A percentile compares a stretch with the other conserved stretches of the same genome.
Conservation (phyloP, 2,329 filamentous ascomycete species). For the Monosporascus sp. region DNA sequence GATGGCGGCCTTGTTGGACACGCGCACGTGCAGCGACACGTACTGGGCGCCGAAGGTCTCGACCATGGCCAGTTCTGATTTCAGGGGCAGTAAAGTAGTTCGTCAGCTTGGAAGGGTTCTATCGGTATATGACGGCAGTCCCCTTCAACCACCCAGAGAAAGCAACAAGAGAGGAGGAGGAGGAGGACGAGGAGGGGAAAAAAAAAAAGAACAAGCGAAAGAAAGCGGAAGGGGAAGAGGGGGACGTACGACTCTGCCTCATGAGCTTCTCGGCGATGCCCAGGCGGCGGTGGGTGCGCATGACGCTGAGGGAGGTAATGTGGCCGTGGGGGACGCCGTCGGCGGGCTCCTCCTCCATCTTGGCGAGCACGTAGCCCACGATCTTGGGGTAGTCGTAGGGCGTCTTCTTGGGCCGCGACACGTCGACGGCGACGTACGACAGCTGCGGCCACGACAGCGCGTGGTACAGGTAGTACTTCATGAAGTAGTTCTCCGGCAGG, state of each 20-base stretch:
- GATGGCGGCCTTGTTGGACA: conserved; percentile 86
- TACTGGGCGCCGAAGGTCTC: conserved; percentile 89
- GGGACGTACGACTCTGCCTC: conserved; percentile 79
- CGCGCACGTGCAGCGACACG: conserved; percentile 91
- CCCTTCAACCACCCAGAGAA: neutral
- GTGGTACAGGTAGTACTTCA: conserved; percentile 99
- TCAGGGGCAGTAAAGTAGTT: too few species aligned
- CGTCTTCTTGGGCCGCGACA: conserved; percentile 69
- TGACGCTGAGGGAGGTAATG: conserved; percentile 91
- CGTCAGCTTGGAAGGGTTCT: neutral
- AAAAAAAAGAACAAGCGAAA: neutral
- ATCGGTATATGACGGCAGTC: neutral
- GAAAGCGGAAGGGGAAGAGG: conserved; percentile 2
- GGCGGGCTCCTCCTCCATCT: conserved; percentile 97
- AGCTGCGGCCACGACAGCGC: conserved; percentile 97
- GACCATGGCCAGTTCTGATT: conserved; percentile 84
- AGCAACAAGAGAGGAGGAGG: neutral
- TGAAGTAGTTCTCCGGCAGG: conserved; percentile 98
- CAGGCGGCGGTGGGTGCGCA: conserved; percentile 87
- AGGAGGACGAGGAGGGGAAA: neutral
- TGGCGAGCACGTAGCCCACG: conserved; percentile 97
- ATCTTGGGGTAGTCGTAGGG: conserved; percentile 93
- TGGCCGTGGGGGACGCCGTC: conserved; percentile 92
- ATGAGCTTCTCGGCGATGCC: conserved; percentile 97
- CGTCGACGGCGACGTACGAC: conserved; percentile 92